Base-by-base conservation (phyloP, 2,329 filamentous ascomycete species). In the Botryotinia narcissicola region DNA sequence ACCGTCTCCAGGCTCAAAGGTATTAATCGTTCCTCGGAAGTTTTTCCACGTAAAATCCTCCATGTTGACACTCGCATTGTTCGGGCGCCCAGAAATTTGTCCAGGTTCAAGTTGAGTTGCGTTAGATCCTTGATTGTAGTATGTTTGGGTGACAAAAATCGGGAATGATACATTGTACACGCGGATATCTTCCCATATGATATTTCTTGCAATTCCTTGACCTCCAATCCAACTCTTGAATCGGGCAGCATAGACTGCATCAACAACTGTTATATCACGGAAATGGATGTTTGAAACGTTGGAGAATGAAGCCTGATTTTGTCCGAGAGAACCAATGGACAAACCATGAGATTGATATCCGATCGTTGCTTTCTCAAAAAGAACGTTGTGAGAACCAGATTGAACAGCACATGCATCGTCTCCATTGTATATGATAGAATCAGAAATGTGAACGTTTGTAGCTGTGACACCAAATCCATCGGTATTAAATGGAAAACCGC, bases 141-240 rank as follows among this genome's bases (percentile, higher is more conserved):
- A 85, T 57, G 81, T 84, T 77, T 85, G 83, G 4, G 83, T 85
- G n/a, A 85, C 83, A 72, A 84, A 85, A 72, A 85, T 83, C 1
- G 84, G 84, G 75, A 85, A 85, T 0, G 83, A 82, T 44, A 85
- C 84, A 73, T 85, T 85, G 76, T 82, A 82, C 20, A 81, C 75
- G 9, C 82, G 77, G 70, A 85, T 83, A 74, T 85, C 83, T 70
- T 80, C 81, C 84, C 84, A 85, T 46, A 81, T 83, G 62, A 85
- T 80, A 70, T 84, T 84, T 76, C 81, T 82, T 9, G 81, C 83
- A 9, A 85, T 78, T 3, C 84, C 84, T 73, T 83, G 79, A 0
- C 84, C 83, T 9, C 83, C 83, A 25, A 79, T 75, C 83, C 83
- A 85, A 20, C 83, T 84, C 78, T 84, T 85, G 81, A 85, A 84